A percentile compares a stretch with the other conserved stretches of the same genome.
phyloP scores from a whole-genome alignment of 2,329 filamentous ascomycete species.

The Whalleya microplaca region DNA sequence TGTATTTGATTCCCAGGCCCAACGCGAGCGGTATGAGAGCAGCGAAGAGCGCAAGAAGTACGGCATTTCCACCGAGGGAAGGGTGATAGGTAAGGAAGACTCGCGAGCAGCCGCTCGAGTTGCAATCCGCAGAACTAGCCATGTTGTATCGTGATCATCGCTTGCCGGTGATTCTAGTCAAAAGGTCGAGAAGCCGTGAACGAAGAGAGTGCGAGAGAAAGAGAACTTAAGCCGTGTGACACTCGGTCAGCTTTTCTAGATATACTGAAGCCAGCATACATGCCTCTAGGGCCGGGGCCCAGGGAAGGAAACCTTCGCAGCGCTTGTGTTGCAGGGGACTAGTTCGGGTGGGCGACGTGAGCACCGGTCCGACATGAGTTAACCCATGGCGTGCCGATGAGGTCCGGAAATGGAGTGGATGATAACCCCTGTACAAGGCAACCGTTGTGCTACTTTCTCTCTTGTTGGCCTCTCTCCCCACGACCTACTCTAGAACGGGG shows the following conservation, averaged over 20 bases:
- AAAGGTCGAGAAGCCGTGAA: background rate
- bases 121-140: constrained; percentile 27
- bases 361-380: constrained; percentile 19
- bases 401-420: background rate
- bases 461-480: constrained; percentile 7
- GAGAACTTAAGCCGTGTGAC: background rate
- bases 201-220: background rate
- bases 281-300: constrained; percentile 2
- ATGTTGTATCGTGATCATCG: constrained; percentile 25
- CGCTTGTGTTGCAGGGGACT: constrained; percentile 5
- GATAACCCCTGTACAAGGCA: background rate
- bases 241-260: constrained; percentile 1
- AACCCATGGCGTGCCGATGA: constrained; percentile 8
- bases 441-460: constrained; percentile 5
- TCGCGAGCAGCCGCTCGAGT: constrained; percentile 23
- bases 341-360: constrained; percentile 13
- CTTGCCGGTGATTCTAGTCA: constrained; percentile 7
- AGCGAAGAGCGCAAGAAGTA: constrained; percentile 46
- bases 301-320: constrained; percentile 9
- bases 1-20: constrained; percentile 44
- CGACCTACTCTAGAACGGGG: constrained; percentile 3
- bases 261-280: constrained; percentile 11
- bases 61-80: constrained; percentile 44
- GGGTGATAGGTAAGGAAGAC: constrained; percentile 43
- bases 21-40: constrained; percentile 44